A percentile compares a stretch with the other conserved stretches of the same genome.
These are phyloP conservation scores for Aspergillus wentii DNA, from an alignment of 495 filamentous ascomycete genomes.

Conservation along the genomic window DNA sequence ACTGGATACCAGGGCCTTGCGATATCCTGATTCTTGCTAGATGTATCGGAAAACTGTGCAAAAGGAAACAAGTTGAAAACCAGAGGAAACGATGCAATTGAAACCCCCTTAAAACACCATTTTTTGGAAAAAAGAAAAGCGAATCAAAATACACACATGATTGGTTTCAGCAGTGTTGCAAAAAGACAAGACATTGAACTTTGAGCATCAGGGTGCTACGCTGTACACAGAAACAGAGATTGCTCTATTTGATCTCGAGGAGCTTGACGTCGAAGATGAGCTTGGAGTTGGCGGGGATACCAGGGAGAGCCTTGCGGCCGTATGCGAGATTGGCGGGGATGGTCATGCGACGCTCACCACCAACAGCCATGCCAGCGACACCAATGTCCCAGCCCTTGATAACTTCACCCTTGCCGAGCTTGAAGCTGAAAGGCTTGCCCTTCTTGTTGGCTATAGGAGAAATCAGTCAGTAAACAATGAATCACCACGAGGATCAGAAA, in stretches of 20 bases:
- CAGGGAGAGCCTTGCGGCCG: constrained; percentile 70
- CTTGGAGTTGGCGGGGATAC: constrained; percentile 85
- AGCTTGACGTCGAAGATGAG: constrained; percentile 92
- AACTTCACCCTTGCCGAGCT: constrained; percentile 86
- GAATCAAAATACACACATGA: constrained; percentile 11
- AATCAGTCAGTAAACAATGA: neutral
- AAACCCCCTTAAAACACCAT: constrained; percentile 33
- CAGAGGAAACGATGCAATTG: constrained; percentile 32
- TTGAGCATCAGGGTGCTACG: no score
- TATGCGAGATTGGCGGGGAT: constrained; percentile 85
- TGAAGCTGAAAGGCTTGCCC: constrained; percentile 93
- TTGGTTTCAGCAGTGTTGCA: no score
- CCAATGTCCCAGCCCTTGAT: constrained; percentile 99
- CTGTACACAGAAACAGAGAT: constrained; percentile 3
- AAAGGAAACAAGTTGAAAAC: constrained; percentile 45
- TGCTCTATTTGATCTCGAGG: constrained; percentile 57
- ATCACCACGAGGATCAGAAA: neutral
- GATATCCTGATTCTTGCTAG: constrained; percentile 39
- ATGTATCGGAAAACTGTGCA: constrained; percentile 19
- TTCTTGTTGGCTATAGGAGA: constrained; percentile 78
- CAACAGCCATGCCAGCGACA: constrained; percentile 82
- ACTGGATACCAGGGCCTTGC: constrained; percentile 18
- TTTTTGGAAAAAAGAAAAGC: constrained; percentile 14
- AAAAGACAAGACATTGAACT: constrained; percentile 12
- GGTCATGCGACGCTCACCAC: constrained; percentile 86